Conservation (phyloP, 192 early-diverging fungal species). For the Umbelopsis sp. region DNA sequence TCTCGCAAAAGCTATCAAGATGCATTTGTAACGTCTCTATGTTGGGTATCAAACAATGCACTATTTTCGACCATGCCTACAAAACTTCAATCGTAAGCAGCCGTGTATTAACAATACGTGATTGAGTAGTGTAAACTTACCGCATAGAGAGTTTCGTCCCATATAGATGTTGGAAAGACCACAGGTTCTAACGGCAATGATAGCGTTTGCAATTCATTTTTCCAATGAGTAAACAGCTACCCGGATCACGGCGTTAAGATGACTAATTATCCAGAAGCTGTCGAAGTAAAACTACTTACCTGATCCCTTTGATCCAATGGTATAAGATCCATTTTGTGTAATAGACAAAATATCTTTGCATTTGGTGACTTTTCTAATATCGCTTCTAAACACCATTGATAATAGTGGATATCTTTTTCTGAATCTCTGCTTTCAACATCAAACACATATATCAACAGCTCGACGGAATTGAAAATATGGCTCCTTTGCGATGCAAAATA, state of each 20-base stretch:
- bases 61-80: conserved; percentile 96
- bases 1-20: conserved; percentile 74
- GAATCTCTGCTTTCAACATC: conserved; percentile 91
- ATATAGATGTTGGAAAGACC: conserved; percentile 82
- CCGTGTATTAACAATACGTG: neutral
- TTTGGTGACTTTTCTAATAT: conserved; percentile 81
- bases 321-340: conserved; percentile 99
- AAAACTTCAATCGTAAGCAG: conserved; percentile 8
- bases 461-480: conserved; percentile 96
- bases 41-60: conserved; percentile 94
- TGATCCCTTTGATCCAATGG: conserved; percentile 69
- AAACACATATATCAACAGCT: conserved; percentile 99
- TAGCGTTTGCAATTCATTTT: conserved; percentile 62
- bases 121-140: conserved; percentile 33
- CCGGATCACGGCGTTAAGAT: neutral
- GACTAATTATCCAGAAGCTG: neutral
- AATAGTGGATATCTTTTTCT: conserved; percentile 91
- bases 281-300: conserved; percentile 38
- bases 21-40: conserved; percentile 78
- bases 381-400: conserved; percentile 84
- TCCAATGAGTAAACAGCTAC: conserved; percentile 9
- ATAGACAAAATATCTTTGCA: conserved; percentile 92
- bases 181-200: conserved; percentile 73
- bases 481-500: conserved; percentile 92
- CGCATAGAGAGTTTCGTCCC: conserved; percentile 90